Conservation (phyloP, 2,329 filamentous ascomycete genomes). For the Penicillium concentricum region DNA sequence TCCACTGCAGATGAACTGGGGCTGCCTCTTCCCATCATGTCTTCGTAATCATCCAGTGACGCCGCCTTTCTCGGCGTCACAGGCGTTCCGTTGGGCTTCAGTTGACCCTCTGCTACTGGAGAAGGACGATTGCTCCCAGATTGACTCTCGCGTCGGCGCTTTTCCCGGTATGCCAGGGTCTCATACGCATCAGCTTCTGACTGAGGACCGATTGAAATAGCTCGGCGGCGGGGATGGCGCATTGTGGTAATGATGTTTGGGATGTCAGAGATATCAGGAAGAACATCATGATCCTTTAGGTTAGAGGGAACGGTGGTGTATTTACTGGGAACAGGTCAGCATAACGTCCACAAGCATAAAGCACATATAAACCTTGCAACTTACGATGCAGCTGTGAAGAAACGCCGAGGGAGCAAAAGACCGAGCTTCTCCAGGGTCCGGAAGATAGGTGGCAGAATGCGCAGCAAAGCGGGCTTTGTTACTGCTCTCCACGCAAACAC, state of each 20-base stretch:
- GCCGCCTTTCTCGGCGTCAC: constrained; percentile 47
- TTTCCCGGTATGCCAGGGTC: constrained; percentile 84
- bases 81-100: constrained; percentile 32
- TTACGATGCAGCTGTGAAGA: constrained; percentile 82
- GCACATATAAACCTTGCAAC: constrained; percentile 20
- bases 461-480: constrained; percentile 81
- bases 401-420: constrained; percentile 77
- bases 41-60: constrained; percentile 64
- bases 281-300: constrained; percentile 77
- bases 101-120: constrained; percentile 24
- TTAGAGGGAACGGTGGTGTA: constrained; percentile 79
- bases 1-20: constrained; percentile 38
- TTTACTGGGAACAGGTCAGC: constrained; percentile 47
- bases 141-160: constrained; percentile 61
- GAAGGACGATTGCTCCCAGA: constrained; percentile 39
- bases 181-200: constrained; percentile 96
- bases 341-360: constrained; percentile 2
- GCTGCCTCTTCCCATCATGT: constrained; percentile 69
- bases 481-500: constrained; percentile 88
- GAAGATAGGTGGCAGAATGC: constrained; percentile 78
- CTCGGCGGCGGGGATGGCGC: constrained; percentile 72
- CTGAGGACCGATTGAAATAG: constrained; percentile 88
- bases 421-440: constrained; percentile 78
- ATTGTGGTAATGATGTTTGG: constrained; percentile 79
- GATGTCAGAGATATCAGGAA: constrained; percentile 85